A percentile compares a stretch with the other conserved stretches of the same genome.
These are phyloP conservation scores for Ceratocystis huliohia DNA, from an alignment of 2,329 filamentous ascomycete species.

Conservation along the genomic window DNA sequence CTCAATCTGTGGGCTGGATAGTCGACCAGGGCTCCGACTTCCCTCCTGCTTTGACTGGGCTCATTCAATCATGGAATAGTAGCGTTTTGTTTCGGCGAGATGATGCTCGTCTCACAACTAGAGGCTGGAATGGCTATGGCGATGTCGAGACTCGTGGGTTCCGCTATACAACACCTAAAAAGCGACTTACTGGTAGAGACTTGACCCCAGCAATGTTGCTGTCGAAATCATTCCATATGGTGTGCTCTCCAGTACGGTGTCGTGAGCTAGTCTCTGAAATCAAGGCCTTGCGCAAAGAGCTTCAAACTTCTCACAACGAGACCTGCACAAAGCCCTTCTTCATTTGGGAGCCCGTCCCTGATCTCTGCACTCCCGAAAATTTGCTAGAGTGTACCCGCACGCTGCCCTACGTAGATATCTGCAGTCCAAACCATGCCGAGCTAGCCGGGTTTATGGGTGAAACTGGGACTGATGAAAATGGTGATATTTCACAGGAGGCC, in stretches of 20 bases:
- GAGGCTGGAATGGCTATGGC: conserved; percentile 85
- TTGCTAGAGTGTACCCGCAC: conserved; percentile 52
- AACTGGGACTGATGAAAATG: conserved; percentile 41
- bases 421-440: conserved; percentile 76
- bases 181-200: conserved; percentile 61
- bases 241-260: conserved; percentile 68
- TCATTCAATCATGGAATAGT: conserved; percentile 65
- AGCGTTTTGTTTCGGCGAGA: conserved; percentile 56
- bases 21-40: conserved; percentile 86
- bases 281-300: conserved; percentile 38
- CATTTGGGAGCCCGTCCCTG: conserved; percentile 91
- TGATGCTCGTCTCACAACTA: conserved; percentile 60
- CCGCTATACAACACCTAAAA: conserved; percentile 76
- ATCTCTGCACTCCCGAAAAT: conserved; percentile 63
- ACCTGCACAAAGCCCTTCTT: conserved; percentile 52
- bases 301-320: conserved; percentile 24
- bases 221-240: conserved; percentile 72
- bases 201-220: conserved; percentile 54
- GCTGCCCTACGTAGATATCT: conserved; percentile 48
- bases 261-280: conserved; percentile 65
- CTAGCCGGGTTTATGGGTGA: conserved; percentile 73
- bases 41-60: conserved; percentile 48
- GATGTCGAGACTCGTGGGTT: conserved; percentile 61
- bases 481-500: conserved; percentile 38
- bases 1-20: conserved; percentile 70